These are phyloP conservation scores for Dryas integrifolia DNA, from an alignment of 331 rosid species.

Conservation along the genomic window DNA sequence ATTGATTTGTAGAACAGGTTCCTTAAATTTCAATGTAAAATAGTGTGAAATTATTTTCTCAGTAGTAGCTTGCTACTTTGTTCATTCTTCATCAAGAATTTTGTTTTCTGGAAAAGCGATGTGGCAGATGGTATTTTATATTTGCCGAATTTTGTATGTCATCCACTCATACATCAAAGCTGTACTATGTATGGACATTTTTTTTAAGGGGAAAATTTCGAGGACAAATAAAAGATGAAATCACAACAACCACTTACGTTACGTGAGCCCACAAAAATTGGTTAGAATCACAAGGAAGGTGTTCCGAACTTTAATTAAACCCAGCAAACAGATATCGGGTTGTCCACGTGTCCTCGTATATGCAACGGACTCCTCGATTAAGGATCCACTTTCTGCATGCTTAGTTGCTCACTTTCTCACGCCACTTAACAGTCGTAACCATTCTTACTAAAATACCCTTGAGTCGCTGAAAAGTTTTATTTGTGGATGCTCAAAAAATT, in stretches of 20 bases:
- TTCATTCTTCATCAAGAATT: not conserved
- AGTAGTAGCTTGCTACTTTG: not conserved
- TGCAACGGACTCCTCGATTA: not conserved
- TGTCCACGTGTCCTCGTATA: not conserved
- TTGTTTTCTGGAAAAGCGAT: not conserved
- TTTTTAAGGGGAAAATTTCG: too few species aligned
- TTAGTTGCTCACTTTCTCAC: not conserved
- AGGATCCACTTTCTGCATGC: not conserved
- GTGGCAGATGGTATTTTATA: not conserved
- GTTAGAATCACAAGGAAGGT: not conserved
- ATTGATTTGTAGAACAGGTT: conserved; percentile 7
- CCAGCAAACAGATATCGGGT: not conserved
- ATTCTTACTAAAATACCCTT: not conserved
- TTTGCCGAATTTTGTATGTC: too few species aligned
- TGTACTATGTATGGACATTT: too few species aligned
- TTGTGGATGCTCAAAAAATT: too few species aligned
- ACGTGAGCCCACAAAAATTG: too few species aligned
- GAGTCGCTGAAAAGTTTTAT: not conserved
- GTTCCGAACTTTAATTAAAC: not conserved
- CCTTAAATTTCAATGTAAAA: not conserved
- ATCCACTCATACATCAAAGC: too few species aligned
- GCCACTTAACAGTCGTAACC: not conserved
- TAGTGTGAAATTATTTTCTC: conserved; percentile 13
- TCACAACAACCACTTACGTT: too few species aligned
- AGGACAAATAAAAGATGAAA: not conserved